Conservation (phyloP, 345 rosid species). For the Diplotaxis tenuifolia region DNA sequence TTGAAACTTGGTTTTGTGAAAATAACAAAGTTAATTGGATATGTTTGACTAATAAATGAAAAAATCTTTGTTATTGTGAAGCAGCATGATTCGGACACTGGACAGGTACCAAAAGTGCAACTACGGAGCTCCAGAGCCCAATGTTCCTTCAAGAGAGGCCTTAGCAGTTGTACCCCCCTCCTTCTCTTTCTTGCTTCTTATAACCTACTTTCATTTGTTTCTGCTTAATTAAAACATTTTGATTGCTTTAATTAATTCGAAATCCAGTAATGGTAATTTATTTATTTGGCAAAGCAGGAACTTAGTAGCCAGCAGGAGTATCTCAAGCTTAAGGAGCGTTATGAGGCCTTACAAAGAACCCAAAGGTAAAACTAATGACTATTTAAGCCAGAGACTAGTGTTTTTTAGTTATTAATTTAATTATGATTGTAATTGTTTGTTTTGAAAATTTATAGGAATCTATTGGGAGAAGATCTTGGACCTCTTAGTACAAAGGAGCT, state of each 20-base stretch:
- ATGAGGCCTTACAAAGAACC: slow-evolving; percentile 75
- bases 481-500: slow-evolving; percentile 85
- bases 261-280: not conserved
- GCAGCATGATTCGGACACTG: slow-evolving; percentile 86
- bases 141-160: slow-evolving; percentile 78
- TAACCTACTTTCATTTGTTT: not conserved
- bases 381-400: not conserved
- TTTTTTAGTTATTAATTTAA: no score
- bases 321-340: slow-evolving; percentile 88
- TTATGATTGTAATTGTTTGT: not conserved
- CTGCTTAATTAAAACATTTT: not conserved
- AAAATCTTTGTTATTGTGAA: not conserved
- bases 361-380: slow-evolving; percentile 50
- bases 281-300: slow-evolving; percentile 44
- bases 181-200: not conserved
- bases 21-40: not conserved
- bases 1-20: not conserved
- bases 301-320: slow-evolving; percentile 90
- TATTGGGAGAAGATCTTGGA: slow-evolving; percentile 88
- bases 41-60: not conserved
- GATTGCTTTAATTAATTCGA: not conserved
- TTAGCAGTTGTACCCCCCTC: slow-evolving; percentile 48
- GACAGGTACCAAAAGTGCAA: slow-evolving; percentile 98
- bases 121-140: slow-evolving; percentile 93
- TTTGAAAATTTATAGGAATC: slow-evolving; percentile 49